These are phyloP conservation scores for Aspergillus floridensis DNA, from an alignment of 2,329 filamentous ascomycete species.

Conservation along the genomic window DNA sequence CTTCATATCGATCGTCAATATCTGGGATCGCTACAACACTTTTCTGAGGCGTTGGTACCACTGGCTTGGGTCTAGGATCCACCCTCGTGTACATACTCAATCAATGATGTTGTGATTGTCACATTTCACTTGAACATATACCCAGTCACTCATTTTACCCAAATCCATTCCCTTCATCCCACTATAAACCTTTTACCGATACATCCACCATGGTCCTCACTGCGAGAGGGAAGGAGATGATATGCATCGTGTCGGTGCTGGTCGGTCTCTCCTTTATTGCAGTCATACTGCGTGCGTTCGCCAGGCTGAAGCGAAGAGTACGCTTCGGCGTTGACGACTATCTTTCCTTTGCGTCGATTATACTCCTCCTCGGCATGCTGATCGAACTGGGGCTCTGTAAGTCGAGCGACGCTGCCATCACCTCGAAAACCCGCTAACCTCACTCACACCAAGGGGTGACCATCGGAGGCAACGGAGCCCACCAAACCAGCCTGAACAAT, in stretches of 20 bases:
- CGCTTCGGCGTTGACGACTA: slow-evolving; percentile 33
- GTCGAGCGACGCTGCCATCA: not conserved
- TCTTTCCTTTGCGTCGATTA: slow-evolving; percentile 26
- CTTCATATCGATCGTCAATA: not conserved
- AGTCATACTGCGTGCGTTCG: slow-evolving; percentile 26
- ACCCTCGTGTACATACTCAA: not conserved
- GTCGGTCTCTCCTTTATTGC: slow-evolving; percentile 27
- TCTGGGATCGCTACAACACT: not conserved
- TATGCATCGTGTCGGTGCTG: slow-evolving; percentile 31
- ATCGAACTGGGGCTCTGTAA: slow-evolving; percentile 31
- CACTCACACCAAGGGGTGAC: slow-evolving; percentile 26
- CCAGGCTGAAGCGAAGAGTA: slow-evolving; percentile 29
- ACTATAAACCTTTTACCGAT: not conserved
- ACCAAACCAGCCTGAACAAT: slow-evolving; percentile 19
- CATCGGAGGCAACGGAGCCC: slow-evolving; percentile 32
- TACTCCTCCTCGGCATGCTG: slow-evolving; percentile 30
- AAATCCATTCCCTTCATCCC: not conserved
- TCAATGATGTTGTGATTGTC: not conserved
- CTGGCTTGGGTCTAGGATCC: not conserved
- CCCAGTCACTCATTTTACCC: not conserved
- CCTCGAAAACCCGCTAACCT: slow-evolving; percentile 11
- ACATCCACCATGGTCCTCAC: slow-evolving; percentile 25
- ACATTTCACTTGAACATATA: not conserved
- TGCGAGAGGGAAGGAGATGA: slow-evolving; percentile 27
- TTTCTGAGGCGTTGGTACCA: not conserved